phyloP scores from a whole-genome alignment of 2,329 filamentous ascomycete genomes.

The Macrophomina phaseolina region DNA sequence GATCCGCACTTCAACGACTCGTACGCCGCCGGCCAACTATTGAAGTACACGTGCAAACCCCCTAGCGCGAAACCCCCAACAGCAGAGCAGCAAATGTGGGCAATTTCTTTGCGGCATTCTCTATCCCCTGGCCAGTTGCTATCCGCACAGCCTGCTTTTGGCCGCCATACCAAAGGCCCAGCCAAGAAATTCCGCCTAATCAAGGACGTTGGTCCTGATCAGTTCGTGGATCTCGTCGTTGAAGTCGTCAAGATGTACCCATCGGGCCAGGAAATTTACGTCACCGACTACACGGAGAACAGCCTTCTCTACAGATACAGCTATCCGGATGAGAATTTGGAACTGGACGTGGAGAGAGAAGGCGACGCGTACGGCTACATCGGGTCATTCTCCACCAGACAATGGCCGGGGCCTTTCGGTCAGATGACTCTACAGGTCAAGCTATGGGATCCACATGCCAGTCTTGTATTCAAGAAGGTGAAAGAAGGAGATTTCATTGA shows the following conservation, averaged over 20 bases:
- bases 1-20: conserved; percentile 35
- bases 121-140: background rate
- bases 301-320: conserved; percentile 63
- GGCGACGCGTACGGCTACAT: conserved; percentile 65
- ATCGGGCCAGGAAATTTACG: conserved; percentile 61
- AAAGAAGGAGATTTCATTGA: conserved; percentile 66
- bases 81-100: conserved; percentile 41
- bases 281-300: conserved; percentile 85
- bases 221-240: conserved; percentile 73
- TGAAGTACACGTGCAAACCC: background rate
- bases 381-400: conserved; percentile 39
- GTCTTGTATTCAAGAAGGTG: conserved; percentile 62
- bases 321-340: conserved; percentile 41
- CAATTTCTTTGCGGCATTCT: conserved; percentile 37
- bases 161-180: background rate
- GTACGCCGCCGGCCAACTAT: conserved; percentile 30
- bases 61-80: conserved; percentile 11
- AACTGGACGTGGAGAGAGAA: conserved; percentile 45
- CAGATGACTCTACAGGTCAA: conserved; percentile 73
- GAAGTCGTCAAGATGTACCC: conserved; percentile 68
- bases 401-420: conserved; percentile 79
- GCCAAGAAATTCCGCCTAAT: conserved; percentile 52
- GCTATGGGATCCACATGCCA: conserved; percentile 71
- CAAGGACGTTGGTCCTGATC: conserved; percentile 62
- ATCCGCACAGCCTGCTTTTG: background rate